A percentile compares a stretch with the other conserved stretches of the same genome.
Evolutionary conservation across 176 grass and related monocot genomes (phyloP).

Genomic region (Carex pumila): DNA sequence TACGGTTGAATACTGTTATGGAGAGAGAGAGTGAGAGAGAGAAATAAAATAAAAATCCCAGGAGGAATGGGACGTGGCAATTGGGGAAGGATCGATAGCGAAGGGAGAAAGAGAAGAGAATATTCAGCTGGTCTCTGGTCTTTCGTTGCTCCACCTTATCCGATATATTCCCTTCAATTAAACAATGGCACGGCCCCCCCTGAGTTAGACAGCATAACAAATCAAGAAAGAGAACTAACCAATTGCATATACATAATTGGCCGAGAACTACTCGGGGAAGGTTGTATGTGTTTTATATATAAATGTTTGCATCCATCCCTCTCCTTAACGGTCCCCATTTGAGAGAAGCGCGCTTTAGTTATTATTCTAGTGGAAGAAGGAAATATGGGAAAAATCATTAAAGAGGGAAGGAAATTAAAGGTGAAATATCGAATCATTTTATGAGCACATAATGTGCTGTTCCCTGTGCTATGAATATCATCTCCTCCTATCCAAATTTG

Average conservation of each 20-base stretch:
- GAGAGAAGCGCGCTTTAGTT: background rate
- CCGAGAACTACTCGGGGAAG: conserved; percentile 13
- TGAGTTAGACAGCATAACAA: background rate
- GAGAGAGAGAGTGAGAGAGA: background rate
- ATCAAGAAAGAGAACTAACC: background rate
- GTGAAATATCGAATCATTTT: background rate
- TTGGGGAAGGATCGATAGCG: background rate
- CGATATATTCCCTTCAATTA: conserved; percentile 18
- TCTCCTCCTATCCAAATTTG: background rate
- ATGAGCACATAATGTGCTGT: background rate
- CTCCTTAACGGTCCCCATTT: background rate
- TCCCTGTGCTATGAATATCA: background rate
- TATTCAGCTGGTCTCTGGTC: background rate
- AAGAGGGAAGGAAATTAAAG: background rate
- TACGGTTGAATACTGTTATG: background rate
- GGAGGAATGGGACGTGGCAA: conserved; percentile 13
- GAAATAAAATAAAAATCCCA: no score
- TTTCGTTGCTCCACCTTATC: background rate
- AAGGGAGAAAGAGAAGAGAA: background rate
- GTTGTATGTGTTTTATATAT: background rate
- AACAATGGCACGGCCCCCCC: background rate
- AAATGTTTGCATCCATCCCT: background rate
- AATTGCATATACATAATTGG: background rate
- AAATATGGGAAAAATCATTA: background rate
- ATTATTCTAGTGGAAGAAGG: background rate